phyloP scores from a whole-genome alignment of 331 rosid genomes.

The Erythrophleum ivorense region DNA sequence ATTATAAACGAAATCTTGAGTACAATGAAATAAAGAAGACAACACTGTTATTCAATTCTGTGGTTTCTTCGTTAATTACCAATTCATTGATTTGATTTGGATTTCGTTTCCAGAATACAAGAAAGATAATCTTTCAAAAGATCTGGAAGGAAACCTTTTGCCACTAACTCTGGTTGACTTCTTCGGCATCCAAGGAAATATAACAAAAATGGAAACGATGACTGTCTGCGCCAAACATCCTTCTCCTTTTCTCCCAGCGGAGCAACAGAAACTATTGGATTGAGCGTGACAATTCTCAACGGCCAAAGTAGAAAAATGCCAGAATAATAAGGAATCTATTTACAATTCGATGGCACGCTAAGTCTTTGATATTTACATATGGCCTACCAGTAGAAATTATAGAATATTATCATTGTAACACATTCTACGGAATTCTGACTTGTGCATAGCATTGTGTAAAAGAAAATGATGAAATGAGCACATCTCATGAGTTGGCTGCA shows the following conservation, averaged over 20 bases:
- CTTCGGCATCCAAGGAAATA: not conserved
- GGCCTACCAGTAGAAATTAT: constrained; percentile 34
- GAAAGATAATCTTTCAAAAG: not conserved
- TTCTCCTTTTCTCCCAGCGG: too few relatives aligned
- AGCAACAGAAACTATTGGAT: not conserved
- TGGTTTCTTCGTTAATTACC: not conserved
- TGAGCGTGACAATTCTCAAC: not conserved
- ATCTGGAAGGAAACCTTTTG: not conserved
- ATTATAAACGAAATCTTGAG: not conserved
- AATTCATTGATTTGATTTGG: not conserved
- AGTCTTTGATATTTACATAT: constrained; percentile 30
- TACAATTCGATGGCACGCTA: constrained; percentile 40
- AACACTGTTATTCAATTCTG: not conserved
- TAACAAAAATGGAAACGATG: not conserved
- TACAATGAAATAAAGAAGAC: not conserved
- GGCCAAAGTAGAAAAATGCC: not conserved
- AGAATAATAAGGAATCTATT: constrained; percentile 32
- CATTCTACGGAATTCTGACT: not conserved
- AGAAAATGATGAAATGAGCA: not conserved
- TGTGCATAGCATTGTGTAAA: too few relatives aligned
- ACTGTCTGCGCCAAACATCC: not conserved
- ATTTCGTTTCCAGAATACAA: not conserved
- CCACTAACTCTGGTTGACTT: not conserved
- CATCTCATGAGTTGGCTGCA: constrained; percentile 71
- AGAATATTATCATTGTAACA: constrained; percentile 26